Base-by-base conservation (phyloP, 768 basidiomycete genomes). In the Suillus alpinus region DNA sequence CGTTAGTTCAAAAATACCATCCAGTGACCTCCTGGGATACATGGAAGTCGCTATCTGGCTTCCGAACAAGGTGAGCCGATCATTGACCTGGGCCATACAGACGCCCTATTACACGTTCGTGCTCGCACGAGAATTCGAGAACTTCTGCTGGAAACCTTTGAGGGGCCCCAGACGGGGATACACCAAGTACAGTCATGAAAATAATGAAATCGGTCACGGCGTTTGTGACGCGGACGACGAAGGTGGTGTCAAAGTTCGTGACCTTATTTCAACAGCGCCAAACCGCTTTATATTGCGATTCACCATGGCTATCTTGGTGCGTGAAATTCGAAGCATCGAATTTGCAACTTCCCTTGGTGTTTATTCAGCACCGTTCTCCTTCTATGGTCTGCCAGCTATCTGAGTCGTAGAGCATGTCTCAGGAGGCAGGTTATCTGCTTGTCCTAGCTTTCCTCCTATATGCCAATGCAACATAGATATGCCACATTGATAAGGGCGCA, bases 291-390 rank as follows among this genome's bases (percentile, higher is more conserved):
- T 50, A 50, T 7, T 23, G 49, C 32, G 43, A 58, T 36, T 34
- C 57, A 34, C 57, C 26, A 23, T 16, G 16, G 4, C 52, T 59
- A 37, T 58, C 57, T 36, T 58, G 50, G n/a, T n/a, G 36, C 57
- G 32, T 51, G 47, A 36, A 36, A 50, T 51, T 37, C 57, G 58
- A 59, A 59, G 58, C 34, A 29, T 23, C 12, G 20, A 56, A 26
- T 26, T 37, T 29, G 8, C 26, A 4, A 14, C 46, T 49, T 29
- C 26, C 16, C 47, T 18, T 49, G 47, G 49, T 50, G 9, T 16
- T 26, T 23, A 14, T 26, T 26, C 46, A 6, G 16, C 1, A 12
- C 6, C 3, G 18, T 32, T 1, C 32, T 50, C 50, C 32, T 20
- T 20, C 32, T n/a, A 12, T 50, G 26, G 46, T 14, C 6, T 13